Percentiles rank a stretch among this genome's conserved stretches.
Conservation (phyloP, 495 filamentous ascomycete species). For the Neurospora tetraspora region DNA sequence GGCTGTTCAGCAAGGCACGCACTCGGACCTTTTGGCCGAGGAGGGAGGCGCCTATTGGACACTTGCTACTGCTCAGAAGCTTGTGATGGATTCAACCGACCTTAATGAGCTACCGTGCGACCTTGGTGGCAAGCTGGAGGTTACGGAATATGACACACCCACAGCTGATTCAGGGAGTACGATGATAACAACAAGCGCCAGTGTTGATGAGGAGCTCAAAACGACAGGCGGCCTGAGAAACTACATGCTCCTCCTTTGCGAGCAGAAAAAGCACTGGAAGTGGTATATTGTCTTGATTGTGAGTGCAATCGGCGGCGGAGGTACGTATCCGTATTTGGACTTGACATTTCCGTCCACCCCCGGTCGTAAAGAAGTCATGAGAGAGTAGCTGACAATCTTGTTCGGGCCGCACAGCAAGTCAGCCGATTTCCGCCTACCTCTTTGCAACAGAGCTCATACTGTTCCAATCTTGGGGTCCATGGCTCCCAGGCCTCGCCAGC, state of each 20-base stretch:
- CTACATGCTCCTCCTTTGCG: constrained; percentile 33
- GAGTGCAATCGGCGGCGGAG: constrained; percentile 41
- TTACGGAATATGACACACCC: constrained; percentile 28
- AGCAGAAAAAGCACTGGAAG: constrained; percentile 37
- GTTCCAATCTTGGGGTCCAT: constrained; percentile 34
- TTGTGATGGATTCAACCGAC: constrained; percentile 17
- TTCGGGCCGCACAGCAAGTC: constrained; percentile 19
- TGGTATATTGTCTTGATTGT: constrained; percentile 38
- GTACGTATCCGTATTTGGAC: constrained; percentile 21
- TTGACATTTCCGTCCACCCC: constrained; percentile 5
- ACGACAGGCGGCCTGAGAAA: constrained; percentile 30
- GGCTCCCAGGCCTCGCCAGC: constrained; percentile 30
- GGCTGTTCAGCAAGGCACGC: constrained; percentile 62
- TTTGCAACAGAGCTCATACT: constrained; percentile 40
- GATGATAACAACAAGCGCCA: neutral
- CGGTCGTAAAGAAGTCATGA: neutral
- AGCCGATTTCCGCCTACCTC: constrained; percentile 40
- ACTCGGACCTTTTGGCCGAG: constrained; percentile 51
- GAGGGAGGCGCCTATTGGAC: constrained; percentile 46
- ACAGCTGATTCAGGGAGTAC: neutral
- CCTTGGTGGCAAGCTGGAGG: constrained; percentile 11
- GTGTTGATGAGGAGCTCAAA: constrained; percentile 10
- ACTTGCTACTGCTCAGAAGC: constrained; percentile 42
- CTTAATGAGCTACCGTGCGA: constrained; percentile 1
- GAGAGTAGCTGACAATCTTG: neutral